Evolutionary conservation across 371 early-diverging fungal genomes (phyloP), one percentile per base, ranked within the genome.

Genomic region (Blakeslea trispora): DNA sequence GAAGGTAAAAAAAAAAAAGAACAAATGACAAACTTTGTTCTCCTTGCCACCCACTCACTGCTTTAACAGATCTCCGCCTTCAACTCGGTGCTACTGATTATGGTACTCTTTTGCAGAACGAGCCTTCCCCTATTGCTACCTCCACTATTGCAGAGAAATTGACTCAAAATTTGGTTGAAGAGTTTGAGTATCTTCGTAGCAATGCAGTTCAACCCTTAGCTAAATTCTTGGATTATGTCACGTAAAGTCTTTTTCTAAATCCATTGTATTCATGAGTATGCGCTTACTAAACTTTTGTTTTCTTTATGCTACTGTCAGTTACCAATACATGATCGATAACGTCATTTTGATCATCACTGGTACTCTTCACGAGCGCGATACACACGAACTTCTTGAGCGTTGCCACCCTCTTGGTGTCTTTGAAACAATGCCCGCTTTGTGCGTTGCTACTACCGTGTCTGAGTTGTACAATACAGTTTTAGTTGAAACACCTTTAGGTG

Each of bases 311-410:
- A 14, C 46, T 40, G 45, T 5, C 63, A 94, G 96, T n/a, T 96
- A 97, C 66, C 90, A 88, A 40, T 99, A 98, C 70, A 98, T 98
- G 99, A 99, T 99, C 61, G 99, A 99, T 77, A 99, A 99, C 73
- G 95, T 97, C 49, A 94, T 99, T 54, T 81, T 99, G 59, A 74
- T 99, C 39, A 96, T 99, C 61, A 96, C 97, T 2, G 99, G 98
- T 14, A 98, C 98, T 14, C 82, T 99, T 31, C 98, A 99, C 64
- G 94, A 96, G 72, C 89, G 98, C 61, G 98, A 97, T 80, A 93
- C 94, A n/a, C 89, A 91, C 68, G 98, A 99, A 63, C 75, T 99
- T 52, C 67, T 98, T 55, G 95, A 96, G 44, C 87, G 94, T 58
- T 97, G 97, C 71, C 97, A 98, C 71, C 98, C 98, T 22, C 74